Percentiles rank a stretch among this genome's conserved stretches.
Evolutionary conservation across 2,329 filamentous ascomycete species (phyloP).

Genomic region (Xylariaceae sp.): DNA sequence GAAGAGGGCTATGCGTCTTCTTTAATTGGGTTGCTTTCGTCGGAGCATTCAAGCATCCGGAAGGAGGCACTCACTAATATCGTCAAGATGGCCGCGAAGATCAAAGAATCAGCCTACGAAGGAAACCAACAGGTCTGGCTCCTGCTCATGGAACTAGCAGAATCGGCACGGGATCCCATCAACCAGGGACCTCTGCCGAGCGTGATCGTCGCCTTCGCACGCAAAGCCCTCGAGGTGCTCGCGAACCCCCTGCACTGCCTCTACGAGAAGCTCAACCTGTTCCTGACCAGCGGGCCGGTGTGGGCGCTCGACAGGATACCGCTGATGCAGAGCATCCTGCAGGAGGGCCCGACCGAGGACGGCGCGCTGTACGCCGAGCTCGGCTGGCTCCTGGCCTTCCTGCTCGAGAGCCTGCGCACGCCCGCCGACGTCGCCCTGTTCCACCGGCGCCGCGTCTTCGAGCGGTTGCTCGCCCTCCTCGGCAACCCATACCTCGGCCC

Average conservation of each 20-base stretch:
- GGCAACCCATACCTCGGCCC: conserved; percentile 35
- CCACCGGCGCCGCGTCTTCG: conserved; percentile 49
- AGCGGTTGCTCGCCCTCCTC: conserved; percentile 48
- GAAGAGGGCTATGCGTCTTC: conserved; percentile 74
- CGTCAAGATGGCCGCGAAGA: conserved; percentile 63
- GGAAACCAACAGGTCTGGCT: conserved; percentile 81
- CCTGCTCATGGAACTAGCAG: conserved; percentile 76
- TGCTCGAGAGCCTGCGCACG: conserved; percentile 35
- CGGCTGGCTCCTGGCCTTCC: conserved; percentile 37
- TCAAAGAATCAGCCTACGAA: conserved; percentile 70
- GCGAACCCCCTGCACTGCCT: conserved; percentile 78
- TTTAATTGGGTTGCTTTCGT: conserved; percentile 76
- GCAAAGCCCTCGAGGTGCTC: conserved; percentile 69
- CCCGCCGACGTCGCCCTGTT: conserved; percentile 35
- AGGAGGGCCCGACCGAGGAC: conserved; percentile 48
- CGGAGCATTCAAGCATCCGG: conserved; percentile 73
- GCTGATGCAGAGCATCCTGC: conserved; percentile 64
- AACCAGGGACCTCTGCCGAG: conserved; percentile 67
- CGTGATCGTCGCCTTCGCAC: conserved; percentile 75
- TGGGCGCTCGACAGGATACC: conserved; percentile 78
- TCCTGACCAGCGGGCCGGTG: conserved; percentile 74
- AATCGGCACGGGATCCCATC: conserved; percentile 66
- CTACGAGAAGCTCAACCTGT: conserved; percentile 84
- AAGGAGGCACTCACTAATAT: conserved; percentile 75
- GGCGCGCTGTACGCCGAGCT: conserved; percentile 38